Base-by-base conservation (phyloP, 345 rosid species). In the Microcos paniculata region DNA sequence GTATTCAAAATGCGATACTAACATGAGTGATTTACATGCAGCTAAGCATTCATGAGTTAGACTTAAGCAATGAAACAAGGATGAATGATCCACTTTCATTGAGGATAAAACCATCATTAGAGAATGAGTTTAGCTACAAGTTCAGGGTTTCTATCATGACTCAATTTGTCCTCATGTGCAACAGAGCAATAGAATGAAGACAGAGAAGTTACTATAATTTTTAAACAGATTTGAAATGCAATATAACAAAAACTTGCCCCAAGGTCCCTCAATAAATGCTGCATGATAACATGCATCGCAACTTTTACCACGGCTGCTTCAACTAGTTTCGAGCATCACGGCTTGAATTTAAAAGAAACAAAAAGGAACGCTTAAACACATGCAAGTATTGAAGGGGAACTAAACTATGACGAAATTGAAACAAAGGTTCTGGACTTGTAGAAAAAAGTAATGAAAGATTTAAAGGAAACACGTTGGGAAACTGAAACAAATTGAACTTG, bases 401-500 rank as follows among this genome's bases (percentile, higher is more conserved):
- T 68, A 66, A 81, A 69, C 57, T 70, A 70, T 2, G 71, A 79
- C 57, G 77, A 81, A 80, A 79, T 72, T 70, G 49, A 62, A 70
- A 38, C 28, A 57, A 46, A 48, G 71, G 66, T 68, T 72, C 72
- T 75, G 58, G 80, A 81, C 49, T 55, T 55, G 65, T 70, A 78
- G 62, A 51, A 72, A 63, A 76, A 76, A 56, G 31, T 79, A 86
- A 79, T 69, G 83, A 74, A 74, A 21, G 64, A 48, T 64, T 74
- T 80, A 81, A 80, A 65, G 76, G 73, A 78, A 82, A 67, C 74
- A 79, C 73, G 78, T 42, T 62, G 65, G 82, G 63, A 71, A 79
- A 81, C 80, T 57, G 71, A 78, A 83, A 81, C 26, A 77, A 74
- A 80, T 15, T 77, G 74, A 81, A 81, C 48, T 72, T 67, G 86